A percentile compares a stretch with the other conserved stretches of the same genome.
Evolutionary conservation across 2,329 filamentous ascomycete species (phyloP).

Genomic region (Pestalotiopsis fici): DNA sequence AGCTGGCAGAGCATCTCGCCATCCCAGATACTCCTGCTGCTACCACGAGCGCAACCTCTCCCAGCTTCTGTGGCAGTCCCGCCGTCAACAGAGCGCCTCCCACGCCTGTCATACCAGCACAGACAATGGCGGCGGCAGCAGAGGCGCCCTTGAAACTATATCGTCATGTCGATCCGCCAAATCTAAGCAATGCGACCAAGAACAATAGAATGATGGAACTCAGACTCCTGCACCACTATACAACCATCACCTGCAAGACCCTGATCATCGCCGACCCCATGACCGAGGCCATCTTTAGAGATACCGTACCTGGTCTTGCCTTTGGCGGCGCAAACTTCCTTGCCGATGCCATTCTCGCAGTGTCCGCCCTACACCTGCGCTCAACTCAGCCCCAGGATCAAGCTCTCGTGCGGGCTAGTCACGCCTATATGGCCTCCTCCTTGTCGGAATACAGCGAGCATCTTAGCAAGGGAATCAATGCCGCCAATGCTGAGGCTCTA

Average conservation of each 20-base stretch:
- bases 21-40: conserved; percentile 35
- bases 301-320: conserved; percentile 60
- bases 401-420: conserved; percentile 61
- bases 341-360: conserved; percentile 64
- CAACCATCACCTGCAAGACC: conserved; percentile 60
- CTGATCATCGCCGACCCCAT: conserved; percentile 54
- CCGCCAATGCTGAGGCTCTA: conserved; percentile 61
- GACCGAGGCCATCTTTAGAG: conserved; percentile 60
- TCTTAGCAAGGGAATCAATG: conserved; percentile 57
- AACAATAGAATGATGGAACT: conserved; percentile 57
- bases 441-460: conserved; percentile 60
- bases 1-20: conserved; percentile 45
- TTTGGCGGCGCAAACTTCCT: conserved; percentile 60
- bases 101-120: conserved; percentile 17
- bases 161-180: conserved; percentile 33
- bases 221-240: conserved; percentile 66
- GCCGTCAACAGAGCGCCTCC: conserved; percentile 23
- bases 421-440: conserved; percentile 66
- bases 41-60: conserved; percentile 23
- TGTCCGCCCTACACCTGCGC: conserved; percentile 64
- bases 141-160: conserved; percentile 33
- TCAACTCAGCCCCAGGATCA: conserved; percentile 58
- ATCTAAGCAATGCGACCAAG: conserved; percentile 36
- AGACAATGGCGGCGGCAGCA: background rate
- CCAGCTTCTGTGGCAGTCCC: conserved; percentile 28